phyloP scores from a whole-genome alignment of 2,329 filamentous ascomycete species.

The Arachnomyces sp. region DNA sequence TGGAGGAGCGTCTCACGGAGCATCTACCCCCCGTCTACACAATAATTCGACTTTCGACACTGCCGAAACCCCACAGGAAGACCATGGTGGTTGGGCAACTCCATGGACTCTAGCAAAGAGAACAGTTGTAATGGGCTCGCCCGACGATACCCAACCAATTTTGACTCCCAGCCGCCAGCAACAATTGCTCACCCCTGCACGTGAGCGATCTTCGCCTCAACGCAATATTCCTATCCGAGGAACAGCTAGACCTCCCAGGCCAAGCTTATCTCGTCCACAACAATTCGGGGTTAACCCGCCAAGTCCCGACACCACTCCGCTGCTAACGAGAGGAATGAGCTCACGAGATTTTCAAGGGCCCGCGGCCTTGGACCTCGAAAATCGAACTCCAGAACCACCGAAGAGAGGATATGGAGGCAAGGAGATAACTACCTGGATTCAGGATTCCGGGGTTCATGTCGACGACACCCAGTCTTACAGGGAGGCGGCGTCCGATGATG shows the following conservation, averaged over 20 bases:
- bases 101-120: constrained; percentile 31
- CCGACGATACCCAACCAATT: constrained; percentile 1
- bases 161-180: constrained; percentile 3
- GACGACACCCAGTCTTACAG: too few relatives aligned
- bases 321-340: neutral
- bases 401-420: too few relatives aligned
- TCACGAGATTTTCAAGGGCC: neutral
- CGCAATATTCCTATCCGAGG: too few relatives aligned
- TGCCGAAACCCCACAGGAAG: neutral
- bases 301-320: neutral
- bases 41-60: too few relatives aligned
- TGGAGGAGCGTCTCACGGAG: neutral
- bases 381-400: too few relatives aligned
- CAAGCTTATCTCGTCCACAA: neutral
- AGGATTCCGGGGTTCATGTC: too few relatives aligned
- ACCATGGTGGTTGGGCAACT: constrained; percentile 17
- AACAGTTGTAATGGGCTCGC: constrained; percentile 14
- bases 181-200: constrained; percentile 14
- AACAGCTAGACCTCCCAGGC: too few relatives aligned
- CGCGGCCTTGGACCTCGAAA: neutral
- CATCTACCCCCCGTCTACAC: neutral
- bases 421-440: too few relatives aligned
- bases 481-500: too few relatives aligned
- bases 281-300: neutral
- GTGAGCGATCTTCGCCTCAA: neutral